Percentiles rank a stretch among this genome's conserved stretches.
Conservation (phyloP, 805 yeast species). For the Jamesozyma spencerorum region DNA sequence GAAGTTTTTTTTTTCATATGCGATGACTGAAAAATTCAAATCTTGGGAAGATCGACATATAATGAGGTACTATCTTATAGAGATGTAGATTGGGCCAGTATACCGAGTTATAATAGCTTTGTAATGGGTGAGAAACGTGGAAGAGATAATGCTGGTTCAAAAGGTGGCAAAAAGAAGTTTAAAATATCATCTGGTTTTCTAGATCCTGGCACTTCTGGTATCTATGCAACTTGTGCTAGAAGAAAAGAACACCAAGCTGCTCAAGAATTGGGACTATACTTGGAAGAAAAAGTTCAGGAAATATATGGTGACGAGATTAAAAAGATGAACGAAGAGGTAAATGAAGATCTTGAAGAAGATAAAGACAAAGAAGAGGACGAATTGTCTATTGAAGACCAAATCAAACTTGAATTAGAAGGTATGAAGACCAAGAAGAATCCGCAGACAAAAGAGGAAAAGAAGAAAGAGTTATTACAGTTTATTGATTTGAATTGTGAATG, state of each 20-base stretch:
- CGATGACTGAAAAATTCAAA: background rate
- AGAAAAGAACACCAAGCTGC: slow-evolving; percentile 70
- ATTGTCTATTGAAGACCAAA: slow-evolving; percentile 65
- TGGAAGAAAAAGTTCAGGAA: slow-evolving; percentile 45
- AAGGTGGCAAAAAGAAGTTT: slow-evolving; percentile 12
- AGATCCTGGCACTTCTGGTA: slow-evolving; percentile 80
- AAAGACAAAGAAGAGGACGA: slow-evolving; percentile 28
- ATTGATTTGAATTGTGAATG: slow-evolving; percentile 71
- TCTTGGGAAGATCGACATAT: no score
- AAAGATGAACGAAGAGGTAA: slow-evolving; percentile 15
- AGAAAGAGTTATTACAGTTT: slow-evolving; percentile 44
- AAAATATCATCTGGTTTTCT: slow-evolving; percentile 33
- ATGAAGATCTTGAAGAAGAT: slow-evolving; percentile 12
- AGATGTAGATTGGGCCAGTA: no score
- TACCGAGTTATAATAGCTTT: no score
- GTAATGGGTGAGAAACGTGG: slow-evolving; percentile 1
- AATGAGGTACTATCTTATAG: no score
- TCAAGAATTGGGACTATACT: slow-evolving; percentile 56
- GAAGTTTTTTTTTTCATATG: background rate
- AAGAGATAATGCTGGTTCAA: slow-evolving; percentile 3
- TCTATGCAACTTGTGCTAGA: slow-evolving; percentile 82
- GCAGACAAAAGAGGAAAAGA: slow-evolving; percentile 30
- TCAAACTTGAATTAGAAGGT: slow-evolving; percentile 59
- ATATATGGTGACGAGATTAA: slow-evolving; percentile 33
- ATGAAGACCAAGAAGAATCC: slow-evolving; percentile 35